Base-by-base conservation (phyloP, 768 basidiomycete species). In the Hemileccinum impolitum region DNA sequence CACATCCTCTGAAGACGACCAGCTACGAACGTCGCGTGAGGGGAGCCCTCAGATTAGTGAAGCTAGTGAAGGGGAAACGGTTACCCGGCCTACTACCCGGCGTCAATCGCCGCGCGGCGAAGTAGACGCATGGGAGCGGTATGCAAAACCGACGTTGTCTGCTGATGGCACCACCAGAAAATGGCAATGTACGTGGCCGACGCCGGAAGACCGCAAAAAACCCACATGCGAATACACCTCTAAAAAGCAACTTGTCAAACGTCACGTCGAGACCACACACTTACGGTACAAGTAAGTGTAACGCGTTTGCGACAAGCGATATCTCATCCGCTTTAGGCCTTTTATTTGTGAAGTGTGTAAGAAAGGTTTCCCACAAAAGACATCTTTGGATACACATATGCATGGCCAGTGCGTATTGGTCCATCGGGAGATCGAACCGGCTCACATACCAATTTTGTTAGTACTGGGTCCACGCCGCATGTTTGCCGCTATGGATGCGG, bases 181-280 rank as follows among this genome's bases (percentile, higher is more conserved):
- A 46, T 75, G 70, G 68, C 58, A 65, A 39, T 75, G 75, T 62
- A 70, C 68, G 40, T 76, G 75, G 75, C 55, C 63, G 39, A 68
- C 69, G 13, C 61, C 65, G 39, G 60, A 57, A 48, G 67, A 62
- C 47, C 70, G 50, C 54, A 62, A 62, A 44, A 62, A 59, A 26
- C 58, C 59, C 31, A 59, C 56, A 39, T 80, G 78, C 53, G 61
- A 67, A 18, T 78, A 78, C 52, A 60, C 62, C 30, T 70, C 75
- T 21, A 80, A 81, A 59, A 84, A 81, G 63, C 84, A 85, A 60
- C 72, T 84, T 37, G 80, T 86, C 50, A 85, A 84, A 63, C 75
- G 85, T 23, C 85, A 87, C 62, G 73, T 87, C 40, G 75, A 82
- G 63, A 78, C 78, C 9, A 79, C 76, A 13, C 85, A 86, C 59